Conservation (phyloP, 73 alveolate genomes). For the Paramecium primaurelia region DNA sequence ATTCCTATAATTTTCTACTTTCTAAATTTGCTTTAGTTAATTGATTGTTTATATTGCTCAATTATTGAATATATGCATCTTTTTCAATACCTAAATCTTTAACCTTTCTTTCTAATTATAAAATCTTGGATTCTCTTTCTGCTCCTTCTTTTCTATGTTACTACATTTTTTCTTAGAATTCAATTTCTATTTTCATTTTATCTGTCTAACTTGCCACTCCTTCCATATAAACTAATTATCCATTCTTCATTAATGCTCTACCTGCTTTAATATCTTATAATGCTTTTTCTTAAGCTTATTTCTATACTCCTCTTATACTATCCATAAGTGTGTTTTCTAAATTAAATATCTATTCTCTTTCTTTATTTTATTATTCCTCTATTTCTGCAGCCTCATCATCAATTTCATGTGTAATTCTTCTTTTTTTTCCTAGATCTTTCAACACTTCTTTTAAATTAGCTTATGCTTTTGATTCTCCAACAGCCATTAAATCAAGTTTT, state of each 20-base stretch:
- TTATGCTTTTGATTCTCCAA: slow-evolving; percentile 57
- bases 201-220: not conserved
- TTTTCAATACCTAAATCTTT: slow-evolving; percentile 47
- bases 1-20: not conserved
- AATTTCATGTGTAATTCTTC: slow-evolving; percentile 40
- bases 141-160: not conserved
- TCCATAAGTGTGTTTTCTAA: not conserved
- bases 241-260: slow-evolving; percentile 37
- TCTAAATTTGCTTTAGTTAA: slow-evolving; percentile 23
- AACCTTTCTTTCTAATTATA: slow-evolving; percentile 38
- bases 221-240: slow-evolving; percentile 36
- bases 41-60: not conserved
- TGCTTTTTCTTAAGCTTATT: slow-evolving; percentile 40
- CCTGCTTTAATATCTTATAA: slow-evolving; percentile 36
- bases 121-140: not conserved
- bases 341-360: not conserved
- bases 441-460: slow-evolving; percentile 33
- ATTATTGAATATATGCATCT: slow-evolving; percentile 43
- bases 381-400: slow-evolving; percentile 38
- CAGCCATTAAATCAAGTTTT: slow-evolving; percentile 38
- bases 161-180: slow-evolving; percentile 16
- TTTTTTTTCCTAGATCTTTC: slow-evolving; percentile 43
- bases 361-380: not conserved
- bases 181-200: not conserved
- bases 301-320: slow-evolving; percentile 29